A percentile compares a stretch with the other conserved stretches of the same genome.
Evolutionary conservation across 2,329 filamentous ascomycete genomes (phyloP).

Genomic region (Blastomyces parvus): DNA sequence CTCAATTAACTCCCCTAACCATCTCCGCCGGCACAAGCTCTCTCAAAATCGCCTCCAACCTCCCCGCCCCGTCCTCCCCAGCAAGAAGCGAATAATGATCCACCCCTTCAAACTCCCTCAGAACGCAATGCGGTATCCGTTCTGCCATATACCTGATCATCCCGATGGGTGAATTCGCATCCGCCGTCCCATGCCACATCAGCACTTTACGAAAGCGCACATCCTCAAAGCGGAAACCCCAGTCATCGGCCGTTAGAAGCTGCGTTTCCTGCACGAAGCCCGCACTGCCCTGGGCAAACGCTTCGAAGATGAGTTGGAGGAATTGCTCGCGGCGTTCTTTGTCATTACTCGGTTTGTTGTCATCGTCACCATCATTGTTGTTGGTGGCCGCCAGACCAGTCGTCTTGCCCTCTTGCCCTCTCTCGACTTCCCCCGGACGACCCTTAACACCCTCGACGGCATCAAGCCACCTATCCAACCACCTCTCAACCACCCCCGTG

Average conservation of each 20-base stretch:
- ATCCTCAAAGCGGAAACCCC: constrained; percentile 22
- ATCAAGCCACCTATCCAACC: constrained; percentile 22
- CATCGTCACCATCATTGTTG: not conserved
- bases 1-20: constrained; percentile 22
- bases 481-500: constrained; percentile 14
- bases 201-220: constrained; percentile 19
- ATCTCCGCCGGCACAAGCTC: constrained; percentile 17
- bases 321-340: constrained; percentile 15
- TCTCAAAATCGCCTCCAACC: not conserved
- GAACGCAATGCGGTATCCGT: constrained; percentile 26
- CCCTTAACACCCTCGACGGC: constrained; percentile 11
- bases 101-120: constrained; percentile 22
- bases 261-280: constrained; percentile 22
- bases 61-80: not conserved
- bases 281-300: constrained; percentile 21
- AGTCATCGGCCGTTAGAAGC: constrained; percentile 21
- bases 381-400: not conserved
- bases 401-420: not conserved
- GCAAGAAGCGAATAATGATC: constrained; percentile 12
- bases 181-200: constrained; percentile 24
- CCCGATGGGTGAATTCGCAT: constrained; percentile 23
- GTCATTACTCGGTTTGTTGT: not conserved
- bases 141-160: constrained; percentile 33
- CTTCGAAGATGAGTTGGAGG: constrained; percentile 18
- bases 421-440: not conserved